A percentile compares a stretch with the other conserved stretches of the same genome.
phyloP scores from a whole-genome alignment of 208 protist species.

The Leishmania martiniquensis region DNA sequence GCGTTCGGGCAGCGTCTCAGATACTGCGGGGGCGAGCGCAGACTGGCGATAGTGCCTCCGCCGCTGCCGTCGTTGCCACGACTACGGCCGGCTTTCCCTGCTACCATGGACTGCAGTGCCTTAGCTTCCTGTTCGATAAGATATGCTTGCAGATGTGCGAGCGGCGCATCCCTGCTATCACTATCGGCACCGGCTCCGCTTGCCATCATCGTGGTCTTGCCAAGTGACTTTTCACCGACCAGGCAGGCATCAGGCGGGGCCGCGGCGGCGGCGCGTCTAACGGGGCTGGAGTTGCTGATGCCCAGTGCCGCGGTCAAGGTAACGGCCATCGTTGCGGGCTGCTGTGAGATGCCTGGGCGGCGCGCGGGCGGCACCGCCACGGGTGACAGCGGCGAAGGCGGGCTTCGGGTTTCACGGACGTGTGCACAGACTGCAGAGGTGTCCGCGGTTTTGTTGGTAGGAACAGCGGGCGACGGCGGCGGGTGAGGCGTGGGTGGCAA shows the following conservation, averaged over 20 bases:
- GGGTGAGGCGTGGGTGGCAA: neutral
- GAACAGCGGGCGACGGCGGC: neutral
- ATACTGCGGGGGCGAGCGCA: neutral
- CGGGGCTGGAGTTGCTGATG: constrained; percentile 12
- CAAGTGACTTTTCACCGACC: neutral
- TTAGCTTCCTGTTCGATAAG: constrained; percentile 11
- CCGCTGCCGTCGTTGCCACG: neutral
- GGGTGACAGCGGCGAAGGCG: neutral
- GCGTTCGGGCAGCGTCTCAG: neutral
- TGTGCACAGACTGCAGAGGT: neutral
- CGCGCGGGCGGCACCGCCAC: neutral
- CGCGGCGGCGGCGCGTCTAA: neutral
- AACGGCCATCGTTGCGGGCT: constrained; percentile 22
- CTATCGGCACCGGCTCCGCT: neutral
- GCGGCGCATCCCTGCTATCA: neutral
- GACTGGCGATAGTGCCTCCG: neutral
- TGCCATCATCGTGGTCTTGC: neutral
- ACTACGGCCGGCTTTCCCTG: neutral
- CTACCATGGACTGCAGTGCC: constrained; percentile 14
- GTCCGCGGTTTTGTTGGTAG: neutral
- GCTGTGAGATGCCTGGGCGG: neutral
- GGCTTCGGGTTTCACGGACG: neutral
- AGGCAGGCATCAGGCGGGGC: neutral
- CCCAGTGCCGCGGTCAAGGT: constrained; percentile 27
- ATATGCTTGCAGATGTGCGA: constrained; percentile 9